These are phyloP conservation scores for Asterionellopsis glacialis DNA, from an alignment of 108 stramenopile species.

Conservation along the genomic window DNA sequence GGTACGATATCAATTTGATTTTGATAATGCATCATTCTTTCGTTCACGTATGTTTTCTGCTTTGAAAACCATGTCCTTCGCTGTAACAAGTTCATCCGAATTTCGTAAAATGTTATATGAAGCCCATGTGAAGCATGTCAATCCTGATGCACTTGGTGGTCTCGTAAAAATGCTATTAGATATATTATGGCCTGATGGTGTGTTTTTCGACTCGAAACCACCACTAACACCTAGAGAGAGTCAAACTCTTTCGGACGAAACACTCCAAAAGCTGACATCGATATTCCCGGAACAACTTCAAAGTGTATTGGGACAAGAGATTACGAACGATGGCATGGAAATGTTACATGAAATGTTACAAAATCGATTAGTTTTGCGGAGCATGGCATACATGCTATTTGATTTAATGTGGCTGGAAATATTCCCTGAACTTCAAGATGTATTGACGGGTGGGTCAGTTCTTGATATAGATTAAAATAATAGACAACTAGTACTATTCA, in stretches of 20 bases:
- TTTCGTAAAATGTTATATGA: conserved; percentile 70
- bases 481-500: too few relatives aligned
- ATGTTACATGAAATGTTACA: conserved; percentile 85
- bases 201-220: conserved; percentile 44
- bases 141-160: conserved; percentile 58
- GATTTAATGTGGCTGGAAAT: conserved; percentile 74
- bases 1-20: conserved; percentile 67
- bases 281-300: conserved; percentile 72
- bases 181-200: conserved; percentile 84
- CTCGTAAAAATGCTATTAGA: conserved; percentile 53
- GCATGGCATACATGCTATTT: conserved; percentile 82
- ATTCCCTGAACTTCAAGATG: conserved; percentile 80
- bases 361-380: conserved; percentile 76
- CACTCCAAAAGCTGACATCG: conserved; percentile 42
- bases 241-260: conserved; percentile 24
- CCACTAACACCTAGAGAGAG: conserved; percentile 44
- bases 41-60: conserved; percentile 75
- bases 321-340: conserved; percentile 68
- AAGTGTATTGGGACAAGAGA: conserved; percentile 66
- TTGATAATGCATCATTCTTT: conserved; percentile 85
- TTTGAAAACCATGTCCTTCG: conserved; percentile 72
- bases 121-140: conserved; percentile 60
- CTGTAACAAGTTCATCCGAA: conserved; percentile 59
- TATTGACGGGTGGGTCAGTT: conserved; percentile 56
- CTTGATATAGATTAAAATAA: conserved; percentile 36